A percentile compares a stretch with the other conserved stretches of the same genome.
Conservation (phyloP, 1,139 yeast genomes). For the Zhuliangozyma blackwelliae region DNA sequence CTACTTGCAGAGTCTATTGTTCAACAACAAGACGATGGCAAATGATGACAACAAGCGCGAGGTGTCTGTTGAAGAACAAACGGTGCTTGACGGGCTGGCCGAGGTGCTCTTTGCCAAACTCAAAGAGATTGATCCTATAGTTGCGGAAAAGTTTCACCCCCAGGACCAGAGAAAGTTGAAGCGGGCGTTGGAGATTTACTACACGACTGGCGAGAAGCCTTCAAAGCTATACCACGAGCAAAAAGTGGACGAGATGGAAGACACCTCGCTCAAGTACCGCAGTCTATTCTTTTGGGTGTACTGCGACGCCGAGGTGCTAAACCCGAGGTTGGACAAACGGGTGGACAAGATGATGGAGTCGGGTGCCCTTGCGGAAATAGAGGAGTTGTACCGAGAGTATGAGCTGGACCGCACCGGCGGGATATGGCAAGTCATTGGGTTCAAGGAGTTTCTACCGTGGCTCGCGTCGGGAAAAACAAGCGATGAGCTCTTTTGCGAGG, state of each 20-base stretch:
- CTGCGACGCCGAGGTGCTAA: slow-evolving; percentile 58
- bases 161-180: slow-evolving; percentile 76
- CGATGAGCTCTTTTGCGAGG: slow-evolving; percentile 28
- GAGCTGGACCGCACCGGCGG: slow-evolving; percentile 50
- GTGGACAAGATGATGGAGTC: slow-evolving; percentile 76
- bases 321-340: slow-evolving; percentile 63
- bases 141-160: slow-evolving; percentile 86
- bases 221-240: slow-evolving; percentile 70
- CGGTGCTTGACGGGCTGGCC: slow-evolving; percentile 55
- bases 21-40: slow-evolving; percentile 54
- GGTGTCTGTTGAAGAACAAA: slow-evolving; percentile 38
- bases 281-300: slow-evolving; percentile 83
- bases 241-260: slow-evolving; percentile 36
- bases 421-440: slow-evolving; percentile 94
- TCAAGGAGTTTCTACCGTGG: slow-evolving; percentile 89
- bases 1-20: slow-evolving; percentile 73
- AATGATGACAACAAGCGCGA: slow-evolving; percentile 9
- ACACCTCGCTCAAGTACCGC: slow-evolving; percentile 53
- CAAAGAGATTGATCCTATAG: slow-evolving; percentile 57
- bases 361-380: slow-evolving; percentile 70
- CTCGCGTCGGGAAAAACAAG: slow-evolving; percentile 21
- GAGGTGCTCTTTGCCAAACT: slow-evolving; percentile 47
- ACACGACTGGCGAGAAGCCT: slow-evolving; percentile 60
- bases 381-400: slow-evolving; percentile 49
- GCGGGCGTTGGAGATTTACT: slow-evolving; percentile 78